phyloP scores from a whole-genome alignment of 1,284 basidiomycete genomes.

The Rhodotorula sp. region DNA sequence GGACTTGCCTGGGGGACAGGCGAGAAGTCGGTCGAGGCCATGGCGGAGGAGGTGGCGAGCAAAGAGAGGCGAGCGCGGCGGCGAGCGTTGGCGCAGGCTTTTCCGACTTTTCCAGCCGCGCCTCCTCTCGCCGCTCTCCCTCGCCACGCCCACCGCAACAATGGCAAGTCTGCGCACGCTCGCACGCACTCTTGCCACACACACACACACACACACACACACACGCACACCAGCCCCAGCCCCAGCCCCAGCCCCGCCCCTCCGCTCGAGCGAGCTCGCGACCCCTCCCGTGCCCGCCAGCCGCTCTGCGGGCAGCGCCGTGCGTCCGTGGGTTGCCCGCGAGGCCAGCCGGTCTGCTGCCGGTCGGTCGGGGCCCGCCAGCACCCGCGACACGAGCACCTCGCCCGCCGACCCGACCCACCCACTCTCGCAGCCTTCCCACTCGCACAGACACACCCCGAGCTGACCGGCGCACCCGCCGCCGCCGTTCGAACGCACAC shows the following conservation, averaged over 20 bases:
- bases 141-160: too few species aligned
- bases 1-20: conserved; percentile 6
- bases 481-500: not conserved
- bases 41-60: conserved; percentile 4
- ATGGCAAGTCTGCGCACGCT: too few species aligned
- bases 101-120: not conserved
- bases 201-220: too few species aligned
- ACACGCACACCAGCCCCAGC: too few species aligned
- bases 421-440: not conserved
- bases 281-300: too few species aligned
- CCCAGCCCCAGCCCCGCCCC: too few species aligned
- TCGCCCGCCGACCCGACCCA: too few species aligned
- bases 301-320: too few species aligned
- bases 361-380: not conserved
- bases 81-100: not conserved
- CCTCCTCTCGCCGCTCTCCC: not conserved
- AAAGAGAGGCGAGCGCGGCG: conserved; percentile 5
- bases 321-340: too few species aligned
- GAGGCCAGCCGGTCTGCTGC: too few species aligned
- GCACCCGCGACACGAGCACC: not conserved
- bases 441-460: not conserved
- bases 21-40: conserved; percentile 23
- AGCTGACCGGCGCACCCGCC: not conserved
- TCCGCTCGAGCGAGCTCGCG: too few species aligned
- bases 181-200: too few species aligned